Percentiles rank a stretch among this genome's conserved stretches.
Evolutionary conservation across 208 protist genomes (phyloP).

Genomic region (Leishmania major): DNA sequence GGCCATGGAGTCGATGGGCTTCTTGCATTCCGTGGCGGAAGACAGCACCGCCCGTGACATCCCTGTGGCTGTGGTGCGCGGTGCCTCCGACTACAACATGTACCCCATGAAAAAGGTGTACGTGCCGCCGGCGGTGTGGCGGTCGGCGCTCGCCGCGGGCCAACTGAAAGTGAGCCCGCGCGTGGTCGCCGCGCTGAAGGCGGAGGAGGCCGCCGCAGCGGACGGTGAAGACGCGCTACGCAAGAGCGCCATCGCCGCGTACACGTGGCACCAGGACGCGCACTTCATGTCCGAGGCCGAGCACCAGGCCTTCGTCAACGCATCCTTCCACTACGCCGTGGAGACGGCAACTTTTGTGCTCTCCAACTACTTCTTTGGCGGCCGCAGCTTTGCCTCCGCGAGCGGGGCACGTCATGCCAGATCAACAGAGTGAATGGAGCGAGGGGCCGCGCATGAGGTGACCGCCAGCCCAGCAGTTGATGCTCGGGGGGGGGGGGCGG

Average conservation of each 20-base stretch:
- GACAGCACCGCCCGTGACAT: conserved; percentile 29
- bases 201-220: neutral
- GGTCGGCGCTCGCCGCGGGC: conserved; percentile 19
- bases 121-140: conserved; percentile 30
- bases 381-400: conserved; percentile 21
- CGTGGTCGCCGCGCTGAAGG: conserved; percentile 15
- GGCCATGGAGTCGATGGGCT: conserved; percentile 63
- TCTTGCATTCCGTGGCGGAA: conserved; percentile 32
- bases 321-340: conserved; percentile 56
- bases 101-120: conserved; percentile 53
- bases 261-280: conserved; percentile 56
- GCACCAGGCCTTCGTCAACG: conserved; percentile 42
- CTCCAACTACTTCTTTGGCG: conserved; percentile 68
- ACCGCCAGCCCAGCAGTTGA: neutral
- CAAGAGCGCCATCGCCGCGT: conserved; percentile 20
- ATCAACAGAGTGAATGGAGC: neutral
- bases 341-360: conserved; percentile 55
- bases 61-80: conserved; percentile 51
- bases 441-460: neutral
- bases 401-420: neutral
- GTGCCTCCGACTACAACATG: conserved; percentile 61
- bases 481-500: neutral
- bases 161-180: conserved; percentile 15
- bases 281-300: conserved; percentile 41
- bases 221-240: neutral